Evolutionary conservation across 805 yeast genomes (phyloP).

Genomic region (Cyberlindnera petersonii): DNA sequence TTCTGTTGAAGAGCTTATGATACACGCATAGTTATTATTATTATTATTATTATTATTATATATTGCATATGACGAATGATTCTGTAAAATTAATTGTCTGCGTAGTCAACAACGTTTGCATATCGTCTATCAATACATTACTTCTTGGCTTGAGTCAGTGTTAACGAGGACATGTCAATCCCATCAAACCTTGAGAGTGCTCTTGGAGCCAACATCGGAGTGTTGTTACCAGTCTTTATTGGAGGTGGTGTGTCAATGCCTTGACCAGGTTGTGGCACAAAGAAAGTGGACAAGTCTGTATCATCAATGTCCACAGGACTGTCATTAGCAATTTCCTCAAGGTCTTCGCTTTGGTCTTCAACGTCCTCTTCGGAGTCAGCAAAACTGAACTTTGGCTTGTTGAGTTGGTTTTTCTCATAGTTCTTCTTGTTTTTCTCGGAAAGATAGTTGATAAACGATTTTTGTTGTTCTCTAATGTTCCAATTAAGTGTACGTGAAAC

Average conservation of each 20-base stretch:
- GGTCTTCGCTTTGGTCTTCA: constrained; percentile 20
- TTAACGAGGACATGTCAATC: constrained; percentile 7
- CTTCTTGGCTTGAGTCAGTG: neutral
- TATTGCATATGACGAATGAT: too few relatives aligned
- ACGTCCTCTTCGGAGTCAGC: constrained; percentile 23
- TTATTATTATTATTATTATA: too few relatives aligned
- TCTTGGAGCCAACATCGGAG: constrained; percentile 23
- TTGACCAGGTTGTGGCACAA: constrained; percentile 26
- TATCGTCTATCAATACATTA: too few relatives aligned
- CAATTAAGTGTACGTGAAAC: constrained; percentile 86
- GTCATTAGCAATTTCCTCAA: constrained; percentile 21
- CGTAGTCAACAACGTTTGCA: too few relatives aligned
- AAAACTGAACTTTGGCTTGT: constrained; percentile 25
- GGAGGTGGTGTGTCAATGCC: constrained; percentile 26
- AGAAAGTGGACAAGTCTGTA: constrained; percentile 23
- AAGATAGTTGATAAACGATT: constrained; percentile 63
- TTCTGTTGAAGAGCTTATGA: constrained; percentile 1
- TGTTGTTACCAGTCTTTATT: constrained; percentile 9
- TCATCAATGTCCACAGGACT: constrained; percentile 30
- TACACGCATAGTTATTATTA: neutral
- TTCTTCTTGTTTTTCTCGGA: constrained; percentile 53
- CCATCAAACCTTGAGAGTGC: constrained; percentile 6
- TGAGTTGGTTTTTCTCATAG: constrained; percentile 31
- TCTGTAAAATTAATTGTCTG: too few relatives aligned
- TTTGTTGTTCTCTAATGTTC: constrained; percentile 89